Evolutionary conservation across 148 eudicot species (phyloP).

Genomic region (Chenopodium album): DNA sequence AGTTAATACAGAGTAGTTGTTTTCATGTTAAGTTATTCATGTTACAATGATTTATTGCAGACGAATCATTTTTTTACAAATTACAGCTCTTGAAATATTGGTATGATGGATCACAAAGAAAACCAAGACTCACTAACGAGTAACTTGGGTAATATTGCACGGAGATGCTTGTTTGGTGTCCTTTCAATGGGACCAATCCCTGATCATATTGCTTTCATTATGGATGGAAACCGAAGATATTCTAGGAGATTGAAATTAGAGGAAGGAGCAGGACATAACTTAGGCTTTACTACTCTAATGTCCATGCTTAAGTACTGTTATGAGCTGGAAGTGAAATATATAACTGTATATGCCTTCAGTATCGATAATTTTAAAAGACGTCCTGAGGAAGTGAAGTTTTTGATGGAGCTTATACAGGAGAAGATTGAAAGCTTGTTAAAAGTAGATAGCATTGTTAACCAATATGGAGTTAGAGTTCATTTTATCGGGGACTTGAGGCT

Average conservation of each 20-base stretch:
- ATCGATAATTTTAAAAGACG: slow-evolving; percentile 66
- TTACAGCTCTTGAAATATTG: neutral
- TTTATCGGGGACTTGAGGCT: slow-evolving; percentile 59
- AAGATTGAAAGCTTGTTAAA: slow-evolving; percentile 53
- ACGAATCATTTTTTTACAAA: slow-evolving; percentile 3
- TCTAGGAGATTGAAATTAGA: slow-evolving; percentile 46
- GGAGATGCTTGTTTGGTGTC: slow-evolving; percentile 44
- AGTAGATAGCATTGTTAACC: slow-evolving; percentile 62
- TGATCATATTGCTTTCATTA: slow-evolving; percentile 61
- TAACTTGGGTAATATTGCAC: slow-evolving; percentile 23
- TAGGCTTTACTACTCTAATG: slow-evolving; percentile 50
- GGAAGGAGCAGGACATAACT: slow-evolving; percentile 55
- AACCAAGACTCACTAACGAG: slow-evolving; percentile 19
- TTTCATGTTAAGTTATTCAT: neutral
- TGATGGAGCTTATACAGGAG: slow-evolving; percentile 65
- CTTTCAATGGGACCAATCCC: slow-evolving; percentile 59
- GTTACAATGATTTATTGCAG: neutral
- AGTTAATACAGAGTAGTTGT: too few relatives aligned
- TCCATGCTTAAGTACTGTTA: slow-evolving; percentile 53
- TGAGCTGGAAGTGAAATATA: slow-evolving; percentile 54
- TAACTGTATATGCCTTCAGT: slow-evolving; percentile 68
- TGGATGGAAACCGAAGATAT: slow-evolving; percentile 80
- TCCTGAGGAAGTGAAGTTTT: slow-evolving; percentile 57
- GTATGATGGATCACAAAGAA: slow-evolving; percentile 14
- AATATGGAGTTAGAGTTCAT: slow-evolving; percentile 60